Conservation (phyloP, 2,329 filamentous ascomycete genomes). For the Diaporthe eres region DNA sequence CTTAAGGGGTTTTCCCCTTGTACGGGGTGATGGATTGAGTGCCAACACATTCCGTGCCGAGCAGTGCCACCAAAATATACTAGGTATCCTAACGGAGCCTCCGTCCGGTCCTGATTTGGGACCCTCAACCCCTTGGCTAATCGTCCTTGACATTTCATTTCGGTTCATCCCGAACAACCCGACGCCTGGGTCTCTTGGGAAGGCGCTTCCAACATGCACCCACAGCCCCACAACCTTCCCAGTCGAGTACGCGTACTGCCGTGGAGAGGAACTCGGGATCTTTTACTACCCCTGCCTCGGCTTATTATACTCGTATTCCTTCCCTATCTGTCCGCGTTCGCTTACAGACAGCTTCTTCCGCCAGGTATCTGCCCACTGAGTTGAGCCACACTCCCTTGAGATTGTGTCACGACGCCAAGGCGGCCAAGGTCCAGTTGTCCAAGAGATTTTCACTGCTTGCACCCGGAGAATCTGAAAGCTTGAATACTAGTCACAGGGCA, state of each 20-base stretch:
- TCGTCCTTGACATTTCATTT: background rate
- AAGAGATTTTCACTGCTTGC: background rate
- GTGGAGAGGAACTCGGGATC: too few relatives aligned
- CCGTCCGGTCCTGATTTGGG: background rate
- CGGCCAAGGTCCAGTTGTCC: background rate
- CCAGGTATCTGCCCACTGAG: rapidly evolving
- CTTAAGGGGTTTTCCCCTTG: background rate
- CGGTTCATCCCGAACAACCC: too few relatives aligned
- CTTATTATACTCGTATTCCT: too few relatives aligned
- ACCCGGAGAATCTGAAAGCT: background rate
- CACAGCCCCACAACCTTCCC: conserved; percentile 18
- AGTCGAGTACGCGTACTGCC: conserved; percentile 8
- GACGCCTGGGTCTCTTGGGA: too few relatives aligned
- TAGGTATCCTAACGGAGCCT: background rate
- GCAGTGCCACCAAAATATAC: background rate
- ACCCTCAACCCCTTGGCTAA: background rate
- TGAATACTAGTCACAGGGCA: background rate
- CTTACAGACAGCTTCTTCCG: background rate
- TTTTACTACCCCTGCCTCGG: background rate
- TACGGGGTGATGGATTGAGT: background rate
- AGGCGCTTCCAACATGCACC: background rate
- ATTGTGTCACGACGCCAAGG: background rate
- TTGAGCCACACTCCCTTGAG: background rate
- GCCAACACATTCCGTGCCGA: background rate
- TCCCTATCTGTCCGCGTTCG: background rate